Evolutionary conservation across 257 asterid species (phyloP).

Genomic region (Thymus mandschuricus): DNA sequence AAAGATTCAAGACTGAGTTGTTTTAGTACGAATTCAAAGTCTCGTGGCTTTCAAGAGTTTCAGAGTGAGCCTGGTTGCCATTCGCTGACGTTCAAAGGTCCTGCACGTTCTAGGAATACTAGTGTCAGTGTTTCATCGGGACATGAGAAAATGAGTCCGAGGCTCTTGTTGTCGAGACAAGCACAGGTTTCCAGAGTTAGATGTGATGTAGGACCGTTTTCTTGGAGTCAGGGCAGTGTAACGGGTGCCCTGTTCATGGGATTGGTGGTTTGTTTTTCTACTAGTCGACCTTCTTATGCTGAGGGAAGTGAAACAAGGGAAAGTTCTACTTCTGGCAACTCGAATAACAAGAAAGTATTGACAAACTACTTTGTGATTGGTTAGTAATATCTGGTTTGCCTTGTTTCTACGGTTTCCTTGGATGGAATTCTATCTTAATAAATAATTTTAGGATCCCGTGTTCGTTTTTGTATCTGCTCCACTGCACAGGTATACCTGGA

Average conservation of each 20-base stretch:
- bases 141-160: slow-evolving; percentile 43
- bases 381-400: slow-evolving; percentile 37
- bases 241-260: slow-evolving; percentile 58
- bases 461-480: slow-evolving; percentile 20
- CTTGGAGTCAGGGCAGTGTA: slow-evolving; percentile 44
- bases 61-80: slow-evolving; percentile 37
- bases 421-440: neutral
- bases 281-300: slow-evolving; percentile 56
- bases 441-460: neutral
- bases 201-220: slow-evolving; percentile 40
- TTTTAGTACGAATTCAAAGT: slow-evolving; percentile 32
- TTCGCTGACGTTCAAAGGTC: slow-evolving; percentile 48
- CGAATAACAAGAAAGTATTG: slow-evolving; percentile 67
- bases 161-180: slow-evolving; percentile 50
- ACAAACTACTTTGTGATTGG: slow-evolving; percentile 80
- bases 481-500: slow-evolving; percentile 87
- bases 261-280: slow-evolving; percentile 65
- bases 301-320: slow-evolving; percentile 46
- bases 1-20: slow-evolving; percentile 37
- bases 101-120: slow-evolving; percentile 35
- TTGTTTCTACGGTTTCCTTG: neutral
- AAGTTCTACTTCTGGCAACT: slow-evolving; percentile 35
- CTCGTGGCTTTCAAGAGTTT: slow-evolving; percentile 42
- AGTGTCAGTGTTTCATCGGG: slow-evolving; percentile 42
- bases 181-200: slow-evolving; percentile 38